Percentiles rank a stretch among this genome's conserved stretches.
Conservation (phyloP, 345 rosid species). For the Melastoma malabathricum region DNA sequence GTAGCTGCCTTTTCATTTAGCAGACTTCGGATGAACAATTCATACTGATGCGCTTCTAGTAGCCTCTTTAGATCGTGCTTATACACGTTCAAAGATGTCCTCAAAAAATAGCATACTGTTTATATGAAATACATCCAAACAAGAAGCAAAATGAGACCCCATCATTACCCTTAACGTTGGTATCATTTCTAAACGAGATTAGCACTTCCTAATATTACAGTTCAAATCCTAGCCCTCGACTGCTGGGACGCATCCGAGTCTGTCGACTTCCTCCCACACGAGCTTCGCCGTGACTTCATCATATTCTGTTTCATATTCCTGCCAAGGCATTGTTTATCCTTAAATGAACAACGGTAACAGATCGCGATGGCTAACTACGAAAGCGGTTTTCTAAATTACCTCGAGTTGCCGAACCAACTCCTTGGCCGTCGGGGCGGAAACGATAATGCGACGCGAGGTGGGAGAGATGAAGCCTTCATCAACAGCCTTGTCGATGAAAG, state of each 20-base stretch:
- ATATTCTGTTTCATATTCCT: constrained; percentile 71
- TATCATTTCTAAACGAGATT: too few relatives aligned
- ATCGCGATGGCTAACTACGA: neutral
- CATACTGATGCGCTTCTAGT: too few relatives aligned
- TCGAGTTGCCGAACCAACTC: constrained; percentile 73
- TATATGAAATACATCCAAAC: too few relatives aligned
- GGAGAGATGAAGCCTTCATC: constrained; percentile 94
- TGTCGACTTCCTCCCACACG: constrained; percentile 79
- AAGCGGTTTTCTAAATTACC: constrained; percentile 24
- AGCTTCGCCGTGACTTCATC: constrained; percentile 67
- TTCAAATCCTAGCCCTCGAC: constrained; percentile 32
- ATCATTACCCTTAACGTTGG: too few relatives aligned
- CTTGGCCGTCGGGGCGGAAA: constrained; percentile 78
- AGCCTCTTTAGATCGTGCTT: too few relatives aligned
- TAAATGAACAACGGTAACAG: neutral
- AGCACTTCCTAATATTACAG: neutral
- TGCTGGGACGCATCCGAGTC: constrained; percentile 41
- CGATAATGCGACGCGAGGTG: constrained; percentile 64
- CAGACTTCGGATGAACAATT: too few relatives aligned
- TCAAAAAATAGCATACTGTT: too few relatives aligned
- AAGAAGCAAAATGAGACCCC: too few relatives aligned
- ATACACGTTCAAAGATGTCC: too few relatives aligned
- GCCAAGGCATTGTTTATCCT: neutral
- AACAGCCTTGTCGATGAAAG: constrained; percentile 79
- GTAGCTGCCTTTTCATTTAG: too few relatives aligned